Evolutionary conservation across 2,329 filamentous ascomycete genomes (phyloP), one percentile per base, ranked within the genome.

Genomic region (Claviceps purpurea): DNA sequence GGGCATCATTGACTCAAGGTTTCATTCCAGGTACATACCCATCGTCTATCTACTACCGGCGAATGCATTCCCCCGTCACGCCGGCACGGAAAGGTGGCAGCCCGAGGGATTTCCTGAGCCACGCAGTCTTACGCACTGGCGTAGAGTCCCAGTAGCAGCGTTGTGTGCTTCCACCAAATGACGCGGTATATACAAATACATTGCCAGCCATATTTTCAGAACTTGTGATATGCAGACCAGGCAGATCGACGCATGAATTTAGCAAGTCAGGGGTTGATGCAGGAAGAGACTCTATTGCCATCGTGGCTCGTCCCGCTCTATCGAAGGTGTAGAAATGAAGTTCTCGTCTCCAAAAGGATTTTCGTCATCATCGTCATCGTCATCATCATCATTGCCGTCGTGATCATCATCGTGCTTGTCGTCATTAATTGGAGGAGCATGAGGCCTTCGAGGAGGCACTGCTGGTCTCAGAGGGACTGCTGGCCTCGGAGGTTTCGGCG

Each of bases 271-370:
- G 10, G 30, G 30, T 4, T 34, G 10, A 11, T 34, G 4, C 4
- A 13, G 20, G 20, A 14, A 11, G 4, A 24, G 24, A 30, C 2
- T n/a, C n/a, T 22, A 43, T 16, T 14, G 64, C 66, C 66, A 68
- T 42, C 55, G 56, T 5, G 65, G 64, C 54, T 66, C 61, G 2
- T 53, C 60, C 49, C 56, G 56, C 54, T 68, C 66, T 20, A 57
- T 45, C 5, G 56, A 55, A 6, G 65, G 65, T 38, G 66, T 67
- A 13, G 66, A 63, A 46, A 87, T 75, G 4, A 82, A 86, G 63
- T 95, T 90, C 43, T 78, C 79, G 64, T 95, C 89, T 4, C 86
- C 87, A 65, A 95, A 95, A 0, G 89, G 89, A 62, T 95, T 81
- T 56, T 93, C 78, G n/a, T 89, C 85, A 44, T 89, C 84, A n/a